Percentiles rank a stretch among this genome's conserved stretches.
These are phyloP conservation scores for Suhomyces canberraensis DNA, from an alignment of 805 yeast species.

Conservation along the genomic window DNA sequence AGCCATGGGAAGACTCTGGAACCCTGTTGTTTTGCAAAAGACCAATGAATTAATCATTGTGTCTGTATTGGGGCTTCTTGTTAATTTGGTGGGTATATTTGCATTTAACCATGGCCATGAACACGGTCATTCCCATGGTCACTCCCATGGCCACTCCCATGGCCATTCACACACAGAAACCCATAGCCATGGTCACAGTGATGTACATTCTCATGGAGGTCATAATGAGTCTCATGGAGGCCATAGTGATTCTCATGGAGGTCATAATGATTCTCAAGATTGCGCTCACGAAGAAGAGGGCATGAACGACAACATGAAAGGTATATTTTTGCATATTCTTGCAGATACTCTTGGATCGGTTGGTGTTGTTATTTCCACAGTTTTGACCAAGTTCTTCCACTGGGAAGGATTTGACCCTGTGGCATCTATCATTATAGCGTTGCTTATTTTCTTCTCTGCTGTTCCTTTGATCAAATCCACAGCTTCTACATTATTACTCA, in stretches of 20 bases:
- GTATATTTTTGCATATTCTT: slow-evolving; percentile 86
- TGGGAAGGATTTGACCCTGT: slow-evolving; percentile 88
- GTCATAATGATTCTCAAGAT: slow-evolving; percentile 3
- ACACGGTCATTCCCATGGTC: slow-evolving; percentile 39
- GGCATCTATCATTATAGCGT: slow-evolving; percentile 84
- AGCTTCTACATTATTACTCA: slow-evolving; percentile 65
- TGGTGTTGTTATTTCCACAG: slow-evolving; percentile 90
- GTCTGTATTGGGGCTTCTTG: slow-evolving; percentile 77
- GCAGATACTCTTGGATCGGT: slow-evolving; percentile 98
- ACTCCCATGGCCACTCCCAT: slow-evolving; percentile 40
- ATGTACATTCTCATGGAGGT: slow-evolving; percentile 22
- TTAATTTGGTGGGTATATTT: slow-evolving; percentile 87
- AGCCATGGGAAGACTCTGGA: slow-evolving; percentile 73
- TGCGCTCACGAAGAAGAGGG: slow-evolving; percentile 3
- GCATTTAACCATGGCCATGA: slow-evolving; percentile 86
- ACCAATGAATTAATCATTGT: slow-evolving; percentile 85
- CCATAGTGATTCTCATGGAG: slow-evolving; percentile 7
- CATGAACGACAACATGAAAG: slow-evolving; percentile 75
- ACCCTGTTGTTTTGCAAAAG: slow-evolving; percentile 74
- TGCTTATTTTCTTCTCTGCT: slow-evolving; percentile 75
- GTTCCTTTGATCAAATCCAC: slow-evolving; percentile 82
- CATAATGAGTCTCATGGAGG: too few relatives aligned
- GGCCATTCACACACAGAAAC: slow-evolving; percentile 31
- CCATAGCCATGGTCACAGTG: slow-evolving; percentile 25
- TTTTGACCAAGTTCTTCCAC: slow-evolving; percentile 61